Evolutionary conservation across 768 basidiomycete genomes (phyloP).

Genomic region (Russula dissimulans): DNA sequence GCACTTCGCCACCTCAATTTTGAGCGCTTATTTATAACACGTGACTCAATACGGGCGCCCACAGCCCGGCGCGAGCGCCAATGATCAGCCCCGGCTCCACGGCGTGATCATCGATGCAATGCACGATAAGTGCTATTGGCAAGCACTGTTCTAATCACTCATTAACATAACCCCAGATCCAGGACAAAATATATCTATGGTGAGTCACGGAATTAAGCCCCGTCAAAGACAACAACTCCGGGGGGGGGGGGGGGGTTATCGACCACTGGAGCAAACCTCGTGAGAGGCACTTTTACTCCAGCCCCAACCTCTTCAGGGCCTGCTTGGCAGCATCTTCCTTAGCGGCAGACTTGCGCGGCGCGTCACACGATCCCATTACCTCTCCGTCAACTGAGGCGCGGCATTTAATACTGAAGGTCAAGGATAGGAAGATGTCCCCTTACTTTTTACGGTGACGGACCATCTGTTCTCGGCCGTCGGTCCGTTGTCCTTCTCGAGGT

Average conservation of each 20-base stretch:
- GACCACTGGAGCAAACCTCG: background rate
- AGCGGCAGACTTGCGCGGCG: constrained; percentile 32
- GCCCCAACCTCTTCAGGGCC: constrained; percentile 22
- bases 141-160: background rate
- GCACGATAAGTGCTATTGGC: too few relatives aligned
- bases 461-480: constrained; percentile 7
- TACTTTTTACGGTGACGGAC: constrained; percentile 10
- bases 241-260: background rate
- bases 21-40: background rate
- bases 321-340: constrained; percentile 29
- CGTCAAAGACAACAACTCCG: background rate
- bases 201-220: too few relatives aligned
- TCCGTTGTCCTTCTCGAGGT: constrained; percentile 8
- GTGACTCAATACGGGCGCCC: background rate
- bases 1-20: background rate
- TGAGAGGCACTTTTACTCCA: background rate
- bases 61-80: constrained; percentile 10
- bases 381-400: constrained; percentile 4
- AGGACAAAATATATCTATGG: background rate
- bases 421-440: constrained; percentile 16
- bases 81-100: background rate
- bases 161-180: background rate
- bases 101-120: background rate
- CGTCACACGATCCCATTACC: constrained; percentile 39
- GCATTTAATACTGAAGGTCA: background rate